These are phyloP conservation scores for Chionographis japonica DNA, from an alignment of 106 monocot species.

Conservation along the genomic window DNA sequence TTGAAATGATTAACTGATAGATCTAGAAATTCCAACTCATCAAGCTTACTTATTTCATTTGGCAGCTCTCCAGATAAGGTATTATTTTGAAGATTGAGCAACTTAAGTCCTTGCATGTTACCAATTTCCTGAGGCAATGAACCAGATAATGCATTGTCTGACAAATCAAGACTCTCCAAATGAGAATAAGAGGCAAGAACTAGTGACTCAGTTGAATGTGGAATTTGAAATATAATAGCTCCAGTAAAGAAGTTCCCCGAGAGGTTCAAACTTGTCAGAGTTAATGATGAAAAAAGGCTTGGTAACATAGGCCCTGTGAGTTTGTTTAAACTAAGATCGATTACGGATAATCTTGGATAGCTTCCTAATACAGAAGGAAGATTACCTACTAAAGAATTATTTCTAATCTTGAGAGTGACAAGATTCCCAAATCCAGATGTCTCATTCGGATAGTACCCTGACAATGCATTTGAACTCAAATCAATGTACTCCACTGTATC, in stretches of 20 bases:
- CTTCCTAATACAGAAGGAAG: slow-evolving; percentile 63
- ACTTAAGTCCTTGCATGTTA: slow-evolving; percentile 55
- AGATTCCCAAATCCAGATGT: slow-evolving; percentile 39
- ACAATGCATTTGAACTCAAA: slow-evolving; percentile 74
- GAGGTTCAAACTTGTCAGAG: slow-evolving; percentile 65
- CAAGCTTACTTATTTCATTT: slow-evolving; percentile 56
- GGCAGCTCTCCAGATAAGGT: slow-evolving; percentile 71
- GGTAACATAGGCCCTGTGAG: slow-evolving; percentile 47
- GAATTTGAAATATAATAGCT: slow-evolving; percentile 48
- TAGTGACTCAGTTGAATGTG: slow-evolving; percentile 51
- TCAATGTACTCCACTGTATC: slow-evolving; percentile 54
- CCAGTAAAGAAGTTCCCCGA: slow-evolving; percentile 69
- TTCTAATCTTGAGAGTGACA: slow-evolving; percentile 50
- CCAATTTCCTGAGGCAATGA: slow-evolving; percentile 55
- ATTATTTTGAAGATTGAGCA: slow-evolving; percentile 60
- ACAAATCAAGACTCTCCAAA: slow-evolving; percentile 77
- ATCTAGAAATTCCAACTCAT: slow-evolving; percentile 59
- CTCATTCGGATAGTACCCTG: slow-evolving; percentile 46
- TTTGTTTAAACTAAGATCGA: slow-evolving; percentile 67
- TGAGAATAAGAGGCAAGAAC: slow-evolving; percentile 35
- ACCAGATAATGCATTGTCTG: slow-evolving; percentile 65
- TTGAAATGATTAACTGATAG: slow-evolving; percentile 72
- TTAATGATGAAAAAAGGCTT: slow-evolving; percentile 44
- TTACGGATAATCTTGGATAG: slow-evolving; percentile 36
- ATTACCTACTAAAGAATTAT: slow-evolving; percentile 62